These are phyloP conservation scores for Cucurbitaria berberidis DNA, from an alignment of 2,329 filamentous ascomycete species.

Conservation along the genomic window DNA sequence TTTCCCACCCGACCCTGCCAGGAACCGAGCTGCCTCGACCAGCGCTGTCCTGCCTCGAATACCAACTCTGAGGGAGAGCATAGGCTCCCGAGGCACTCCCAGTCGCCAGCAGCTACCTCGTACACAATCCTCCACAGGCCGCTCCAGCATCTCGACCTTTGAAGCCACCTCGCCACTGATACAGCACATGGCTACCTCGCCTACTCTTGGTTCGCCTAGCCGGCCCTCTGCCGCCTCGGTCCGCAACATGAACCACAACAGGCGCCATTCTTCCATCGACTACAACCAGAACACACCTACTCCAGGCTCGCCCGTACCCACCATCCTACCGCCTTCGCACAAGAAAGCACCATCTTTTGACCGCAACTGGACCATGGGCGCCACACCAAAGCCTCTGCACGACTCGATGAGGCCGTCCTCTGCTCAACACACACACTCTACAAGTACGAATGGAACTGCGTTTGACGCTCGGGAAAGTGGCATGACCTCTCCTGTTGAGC, in stretches of 20 bases:
- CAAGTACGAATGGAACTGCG: constrained; percentile 37
- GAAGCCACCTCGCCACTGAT: constrained; percentile 53
- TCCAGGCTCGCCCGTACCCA: constrained; percentile 23
- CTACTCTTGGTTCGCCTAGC: constrained; percentile 49
- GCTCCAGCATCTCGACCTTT: constrained; percentile 35
- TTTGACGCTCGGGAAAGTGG: constrained; percentile 37
- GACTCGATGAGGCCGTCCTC: constrained; percentile 41
- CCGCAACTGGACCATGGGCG: constrained; percentile 62
- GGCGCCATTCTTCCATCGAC: constrained; percentile 87
- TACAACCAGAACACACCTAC: constrained; percentile 55
- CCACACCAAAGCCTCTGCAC: constrained; percentile 38
- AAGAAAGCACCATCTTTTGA: constrained; percentile 66
- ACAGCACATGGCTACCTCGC: constrained; percentile 52
- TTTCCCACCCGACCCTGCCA: constrained; percentile 49
- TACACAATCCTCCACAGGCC: constrained; percentile 41
- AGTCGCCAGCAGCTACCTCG: constrained; percentile 38
- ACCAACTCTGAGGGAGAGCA: constrained; percentile 44
- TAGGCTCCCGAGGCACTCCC: constrained; percentile 32
- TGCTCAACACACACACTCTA: constrained; percentile 39
- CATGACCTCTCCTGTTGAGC: constrained; percentile 57
- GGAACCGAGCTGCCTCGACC: constrained; percentile 56
- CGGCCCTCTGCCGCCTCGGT: constrained; percentile 81
- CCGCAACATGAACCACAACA: constrained; percentile 80
- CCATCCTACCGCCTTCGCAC: constrained; percentile 48
- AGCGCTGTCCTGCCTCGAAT: constrained; percentile 48